A percentile compares a stretch with the other conserved stretches of the same genome.
phyloP scores from a whole-genome alignment of 805 yeast genomes.

The Debaryomyces hansenii region DNA sequence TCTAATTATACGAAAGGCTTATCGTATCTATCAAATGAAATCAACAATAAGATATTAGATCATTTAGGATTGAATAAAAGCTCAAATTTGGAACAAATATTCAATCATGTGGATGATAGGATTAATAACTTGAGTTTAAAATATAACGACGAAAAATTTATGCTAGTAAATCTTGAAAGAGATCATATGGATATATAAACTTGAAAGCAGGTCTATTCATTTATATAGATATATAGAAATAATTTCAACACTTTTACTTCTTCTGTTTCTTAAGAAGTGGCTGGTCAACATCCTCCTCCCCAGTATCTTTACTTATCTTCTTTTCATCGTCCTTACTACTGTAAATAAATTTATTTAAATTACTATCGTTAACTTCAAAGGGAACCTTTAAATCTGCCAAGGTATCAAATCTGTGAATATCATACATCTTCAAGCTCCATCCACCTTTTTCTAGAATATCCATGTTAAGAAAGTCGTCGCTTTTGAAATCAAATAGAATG shows the following conservation, averaged over 20 bases:
- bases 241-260: background rate
- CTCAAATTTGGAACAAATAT: constrained; percentile 33
- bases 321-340: constrained; percentile 1
- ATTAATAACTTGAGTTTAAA: constrained; percentile 27
- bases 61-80: constrained; percentile 20
- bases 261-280: constrained; percentile 5
- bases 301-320: background rate
- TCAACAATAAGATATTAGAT: constrained; percentile 25
- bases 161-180: constrained; percentile 36
- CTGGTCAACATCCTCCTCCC: constrained; percentile 5
- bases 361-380: constrained; percentile 14
- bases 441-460: constrained; percentile 31
- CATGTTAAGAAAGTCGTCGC: constrained; percentile 7
- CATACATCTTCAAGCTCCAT: constrained; percentile 37
- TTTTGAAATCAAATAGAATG: constrained; percentile 5
- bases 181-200: constrained; percentile 30
- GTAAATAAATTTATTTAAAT: constrained; percentile 4
- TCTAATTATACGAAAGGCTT: constrained; percentile 20
- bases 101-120: constrained; percentile 29
- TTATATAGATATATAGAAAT: background rate
- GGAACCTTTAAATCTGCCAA: constrained; percentile 24
- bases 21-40: constrained; percentile 16
- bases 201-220: background rate
- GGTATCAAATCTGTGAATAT: constrained; percentile 21
- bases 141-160: constrained; percentile 32